phyloP scores from a whole-genome alignment of 768 basidiomycete species.

The Termitomyces sp. region DNA sequence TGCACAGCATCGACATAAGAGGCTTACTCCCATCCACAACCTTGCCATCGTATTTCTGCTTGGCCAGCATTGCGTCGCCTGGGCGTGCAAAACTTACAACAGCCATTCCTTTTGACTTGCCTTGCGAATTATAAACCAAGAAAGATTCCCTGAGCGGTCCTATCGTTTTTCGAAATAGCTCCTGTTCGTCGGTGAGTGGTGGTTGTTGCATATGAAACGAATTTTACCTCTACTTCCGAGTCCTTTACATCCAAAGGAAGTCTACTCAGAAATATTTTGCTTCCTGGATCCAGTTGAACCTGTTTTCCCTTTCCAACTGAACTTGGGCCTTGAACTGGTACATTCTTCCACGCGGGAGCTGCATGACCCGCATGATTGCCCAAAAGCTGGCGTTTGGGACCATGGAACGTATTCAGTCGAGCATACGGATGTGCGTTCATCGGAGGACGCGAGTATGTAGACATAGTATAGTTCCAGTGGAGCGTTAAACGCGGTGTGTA shows the following conservation, averaged over 20 bases:
- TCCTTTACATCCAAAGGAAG: constrained; percentile 68
- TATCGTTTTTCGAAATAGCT: constrained; percentile 71
- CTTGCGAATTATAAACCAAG: constrained; percentile 71
- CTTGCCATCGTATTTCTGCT: constrained; percentile 69
- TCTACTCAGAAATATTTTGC: constrained; percentile 63
- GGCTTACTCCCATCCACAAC: constrained; percentile 61
- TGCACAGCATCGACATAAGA: neutral
- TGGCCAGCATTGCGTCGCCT: constrained; percentile 59
- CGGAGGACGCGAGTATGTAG: neutral
- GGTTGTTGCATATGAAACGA: neutral
- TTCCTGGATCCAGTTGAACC: constrained; percentile 33
- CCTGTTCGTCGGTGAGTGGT: constrained; percentile 32
- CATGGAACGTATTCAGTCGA: constrained; percentile 45
- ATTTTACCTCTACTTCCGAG: constrained; percentile 59
- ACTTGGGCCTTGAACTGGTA: constrained; percentile 10
- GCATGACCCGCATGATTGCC: constrained; percentile 53
- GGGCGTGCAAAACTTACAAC: constrained; percentile 61
- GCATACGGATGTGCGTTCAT: constrained; percentile 22
- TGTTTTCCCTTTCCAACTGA: constrained; percentile 27
- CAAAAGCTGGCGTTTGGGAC: constrained; percentile 49
- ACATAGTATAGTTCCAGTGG: neutral
- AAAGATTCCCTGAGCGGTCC: constrained; percentile 70
- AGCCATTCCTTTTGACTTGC: constrained; percentile 77
- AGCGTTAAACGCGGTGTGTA: neutral
- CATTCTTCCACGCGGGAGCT: constrained; percentile 58